Conservation (phyloP, 495 filamentous ascomycete genomes). For the Hyaloscypha variabilis region DNA sequence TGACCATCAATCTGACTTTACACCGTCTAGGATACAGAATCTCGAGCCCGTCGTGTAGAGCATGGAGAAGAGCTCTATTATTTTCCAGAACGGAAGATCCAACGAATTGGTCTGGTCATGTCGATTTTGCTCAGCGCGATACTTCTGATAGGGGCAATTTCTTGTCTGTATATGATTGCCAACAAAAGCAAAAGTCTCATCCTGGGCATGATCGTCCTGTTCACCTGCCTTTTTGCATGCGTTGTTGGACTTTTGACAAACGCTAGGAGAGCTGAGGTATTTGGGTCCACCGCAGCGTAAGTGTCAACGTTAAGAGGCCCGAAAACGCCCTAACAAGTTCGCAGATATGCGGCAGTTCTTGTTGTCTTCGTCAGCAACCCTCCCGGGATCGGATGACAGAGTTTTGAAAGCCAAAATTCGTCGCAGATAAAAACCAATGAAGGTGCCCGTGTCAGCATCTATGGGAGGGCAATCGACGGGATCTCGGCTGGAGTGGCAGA, state of each 20-base stretch:
- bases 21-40: no score
- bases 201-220: constrained; percentile 1
- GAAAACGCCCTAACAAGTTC: no score
- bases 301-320: no score
- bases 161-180: constrained; percentile 20
- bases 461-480: no score
- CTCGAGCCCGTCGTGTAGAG: neutral
- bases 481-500: no score
- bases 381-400: no score
- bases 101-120: neutral
- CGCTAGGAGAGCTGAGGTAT: constrained; percentile 30
- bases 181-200: constrained; percentile 12
- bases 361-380: constrained; percentile 13
- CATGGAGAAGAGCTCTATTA: neutral
- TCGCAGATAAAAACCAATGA: no score
- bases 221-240: constrained; percentile 18
- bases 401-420: no score
- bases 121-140: constrained; percentile 25
- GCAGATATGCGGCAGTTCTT: constrained; percentile 23
- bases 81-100: neutral
- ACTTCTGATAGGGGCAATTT: constrained; percentile 33
- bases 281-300: constrained; percentile 32
- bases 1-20: no score
- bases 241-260: constrained; percentile 26
- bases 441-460: no score